Conservation (phyloP, 345 rosid genomes). For the Citrus sinensis region DVS_A1.0 CM039163.1:47431001-47431500, state of each 20-base stretch:
- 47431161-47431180: constrained; percentile 5
- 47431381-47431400: constrained; percentile 4
- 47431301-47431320: constrained; percentile 26
- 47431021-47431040: background rate
- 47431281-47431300: constrained; percentile 24
- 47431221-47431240: constrained; percentile 29
- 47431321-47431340: constrained; percentile 20
- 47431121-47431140: background rate
- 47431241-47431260: constrained; percentile 24
- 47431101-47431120: background rate
- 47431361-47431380: constrained; percentile 10
- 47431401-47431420: background rate
- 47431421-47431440: background rate
- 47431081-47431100: constrained; percentile 13
- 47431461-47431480: background rate
- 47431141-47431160: background rate
- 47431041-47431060: constrained; percentile 9
- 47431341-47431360: constrained; percentile 23
- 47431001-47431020: background rate
- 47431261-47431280: constrained; percentile 13
- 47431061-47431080: constrained; percentile 10
- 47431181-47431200: background rate
- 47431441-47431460: background rate
- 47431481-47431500: background rate
- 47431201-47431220: background rate